These are phyloP conservation scores for Gomphus sp. DNA, from an alignment of 1,284 basidiomycete genomes.

Conservation along the genomic window DNA sequence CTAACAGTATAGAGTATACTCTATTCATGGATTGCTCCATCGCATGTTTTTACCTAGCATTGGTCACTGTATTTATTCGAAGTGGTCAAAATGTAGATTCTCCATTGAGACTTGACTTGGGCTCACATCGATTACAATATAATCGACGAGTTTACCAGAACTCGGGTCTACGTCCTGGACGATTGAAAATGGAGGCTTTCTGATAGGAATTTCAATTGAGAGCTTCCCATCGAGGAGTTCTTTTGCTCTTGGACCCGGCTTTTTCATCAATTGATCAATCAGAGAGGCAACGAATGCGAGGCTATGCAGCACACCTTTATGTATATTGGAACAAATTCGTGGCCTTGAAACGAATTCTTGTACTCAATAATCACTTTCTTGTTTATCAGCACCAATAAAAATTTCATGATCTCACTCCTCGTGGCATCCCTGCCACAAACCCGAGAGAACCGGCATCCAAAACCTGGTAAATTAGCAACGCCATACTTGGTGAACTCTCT, in stretches of 20 bases:
- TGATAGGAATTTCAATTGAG: background rate
- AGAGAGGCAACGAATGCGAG: background rate
- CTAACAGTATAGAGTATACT: no score
- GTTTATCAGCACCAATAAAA: background rate
- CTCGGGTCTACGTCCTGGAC: background rate
- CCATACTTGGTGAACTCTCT: background rate
- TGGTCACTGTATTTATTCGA: background rate
- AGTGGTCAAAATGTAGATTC: background rate
- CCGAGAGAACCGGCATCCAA: background rate
- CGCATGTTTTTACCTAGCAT: no score
- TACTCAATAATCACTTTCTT: background rate
- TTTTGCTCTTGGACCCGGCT: background rate
- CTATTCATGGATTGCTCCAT: no score
- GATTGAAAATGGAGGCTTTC: background rate
- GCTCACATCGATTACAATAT: slow-evolving; percentile 2
- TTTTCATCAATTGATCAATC: background rate
- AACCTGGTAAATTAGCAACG: background rate
- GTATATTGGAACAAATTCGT: background rate
- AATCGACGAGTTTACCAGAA: background rate
- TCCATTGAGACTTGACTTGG: background rate
- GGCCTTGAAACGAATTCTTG: background rate
- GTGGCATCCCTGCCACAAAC: background rate
- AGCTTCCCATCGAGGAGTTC: background rate
- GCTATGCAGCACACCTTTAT: background rate
- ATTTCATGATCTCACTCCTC: background rate